Evolutionary conservation across 2,329 filamentous ascomycete species (phyloP), one percentile per base, ranked within the genome.

Genomic region (Aureobasidium sp.): DNA sequence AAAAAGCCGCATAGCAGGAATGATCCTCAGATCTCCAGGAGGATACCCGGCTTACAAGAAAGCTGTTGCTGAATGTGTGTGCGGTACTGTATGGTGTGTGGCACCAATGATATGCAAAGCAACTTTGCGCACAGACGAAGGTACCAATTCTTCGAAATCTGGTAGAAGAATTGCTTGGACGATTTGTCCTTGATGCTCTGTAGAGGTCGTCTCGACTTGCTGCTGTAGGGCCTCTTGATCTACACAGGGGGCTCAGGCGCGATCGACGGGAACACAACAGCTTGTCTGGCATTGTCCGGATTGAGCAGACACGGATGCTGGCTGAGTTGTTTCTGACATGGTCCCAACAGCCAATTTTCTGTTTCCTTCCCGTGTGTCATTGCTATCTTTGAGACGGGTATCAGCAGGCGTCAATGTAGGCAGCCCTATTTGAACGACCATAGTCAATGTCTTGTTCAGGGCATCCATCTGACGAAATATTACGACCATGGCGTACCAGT

Each of bases 1-100:
- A 60, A 51, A 60, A 51, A 51, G 57, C 44, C 57, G 57, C 57
- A 41, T 55, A 55, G 37, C 46, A 60, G 57, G 57, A 60, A 60
- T 51, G 46, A 51, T 60, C 34, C 44, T 51, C 57, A 50, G 57
- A 60, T 60, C 57, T 60, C 34, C 43, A 39, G 43, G 24, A 34
- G 32, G 34, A 13, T 41, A 44, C 34, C 44, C 24, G 55, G 55
- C 43, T 59, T 47, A 32, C 43, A 24, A 44, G 24, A 34, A 5
- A 46, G 51, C 51, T 57, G 53, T 36, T 17, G 39, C 26, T 36
- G 53, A 34, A 24, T 59, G 29, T 59, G 29, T 59, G 20, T 43
- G 41, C 20, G 7, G 52, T 56, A n/a, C 36, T n/a, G 37, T 32
- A 29, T 57, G 41, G 34, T 32, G 57, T 41, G 57, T 60, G 44